A percentile compares a stretch with the other conserved stretches of the same genome.
These are phyloP conservation scores for Arthroderma uncinatum DNA, from an alignment of 2,329 filamentous ascomycete species.

Conservation along the genomic window DNA sequence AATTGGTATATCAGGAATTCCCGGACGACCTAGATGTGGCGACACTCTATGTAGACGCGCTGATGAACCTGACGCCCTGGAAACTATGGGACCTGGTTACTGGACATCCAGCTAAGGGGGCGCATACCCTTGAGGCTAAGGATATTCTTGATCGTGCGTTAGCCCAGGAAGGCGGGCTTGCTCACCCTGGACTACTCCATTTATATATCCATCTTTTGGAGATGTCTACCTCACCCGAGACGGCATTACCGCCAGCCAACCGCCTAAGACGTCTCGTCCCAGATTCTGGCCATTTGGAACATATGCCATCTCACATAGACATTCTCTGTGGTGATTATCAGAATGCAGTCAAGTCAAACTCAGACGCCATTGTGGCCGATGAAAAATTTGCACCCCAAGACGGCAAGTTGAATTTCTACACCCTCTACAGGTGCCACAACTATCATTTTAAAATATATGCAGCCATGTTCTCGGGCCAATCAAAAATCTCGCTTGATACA, in stretches of 20 bases:
- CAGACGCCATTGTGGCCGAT: slow-evolving; percentile 55
- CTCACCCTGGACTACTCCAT: slow-evolving; percentile 61
- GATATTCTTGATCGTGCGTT: slow-evolving; percentile 49
- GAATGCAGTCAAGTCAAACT: slow-evolving; percentile 55
- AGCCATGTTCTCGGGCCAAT: slow-evolving; percentile 65
- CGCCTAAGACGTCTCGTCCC: slow-evolving; percentile 53
- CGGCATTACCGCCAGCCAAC: slow-evolving; percentile 50
- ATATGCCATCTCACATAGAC: slow-evolving; percentile 71
- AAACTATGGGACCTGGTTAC: slow-evolving; percentile 51
- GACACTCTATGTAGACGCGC: slow-evolving; percentile 51
- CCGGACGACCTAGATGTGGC: slow-evolving; percentile 52
- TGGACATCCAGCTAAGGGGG: slow-evolving; percentile 44
- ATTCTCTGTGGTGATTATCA: slow-evolving; percentile 61
- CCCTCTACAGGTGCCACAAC: slow-evolving; percentile 62
- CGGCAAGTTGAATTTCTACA: slow-evolving; percentile 60
- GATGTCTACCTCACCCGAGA: slow-evolving; percentile 58
- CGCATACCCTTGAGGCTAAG: slow-evolving; percentile 50
- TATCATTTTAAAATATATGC: slow-evolving; percentile 66
- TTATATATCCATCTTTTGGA: slow-evolving; percentile 70
- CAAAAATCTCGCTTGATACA: slow-evolving; percentile 50
- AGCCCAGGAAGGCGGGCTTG: slow-evolving; percentile 35
- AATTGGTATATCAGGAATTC: slow-evolving; percentile 42
- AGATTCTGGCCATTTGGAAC: slow-evolving; percentile 58
- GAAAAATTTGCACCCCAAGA: slow-evolving; percentile 50
- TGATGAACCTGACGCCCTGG: slow-evolving; percentile 58